A percentile compares a stretch with the other conserved stretches of the same genome.
phyloP scores from a whole-genome alignment of 2,329 filamentous ascomycete species.

The Scleromitrula shiraiana region DNA sequence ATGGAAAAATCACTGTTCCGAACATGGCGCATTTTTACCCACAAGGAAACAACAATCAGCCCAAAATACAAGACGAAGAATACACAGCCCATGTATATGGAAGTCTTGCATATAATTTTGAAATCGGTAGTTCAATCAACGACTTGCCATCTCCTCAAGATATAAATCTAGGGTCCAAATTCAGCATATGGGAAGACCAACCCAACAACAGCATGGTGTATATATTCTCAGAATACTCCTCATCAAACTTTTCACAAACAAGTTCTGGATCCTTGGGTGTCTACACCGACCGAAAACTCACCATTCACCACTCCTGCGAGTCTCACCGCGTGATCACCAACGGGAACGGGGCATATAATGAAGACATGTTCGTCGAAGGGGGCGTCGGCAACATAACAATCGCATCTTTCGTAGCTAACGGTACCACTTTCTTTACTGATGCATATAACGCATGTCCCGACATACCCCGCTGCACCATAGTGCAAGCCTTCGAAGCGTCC shows the following conservation, averaged over 20 bases:
- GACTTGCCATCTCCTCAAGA: not conserved
- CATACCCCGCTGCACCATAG: slow-evolving; percentile 19
- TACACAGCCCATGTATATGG: slow-evolving; percentile 39
- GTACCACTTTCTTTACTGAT: slow-evolving; percentile 34
- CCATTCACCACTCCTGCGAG: slow-evolving; percentile 26
- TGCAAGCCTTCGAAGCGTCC: slow-evolving; percentile 35
- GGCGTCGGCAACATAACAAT: slow-evolving; percentile 20
- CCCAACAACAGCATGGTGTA: not conserved
- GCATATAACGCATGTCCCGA: slow-evolving; percentile 13
- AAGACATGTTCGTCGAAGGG: slow-evolving; percentile 25
- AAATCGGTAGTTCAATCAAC: slow-evolving; percentile 13
- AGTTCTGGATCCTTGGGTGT: slow-evolving; percentile 19
- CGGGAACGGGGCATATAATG: slow-evolving; percentile 26
- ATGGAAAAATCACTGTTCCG: slow-evolving; percentile 32
- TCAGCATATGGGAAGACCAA: not conserved
- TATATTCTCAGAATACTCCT: slow-evolving; percentile 32
- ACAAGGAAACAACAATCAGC: slow-evolving; percentile 20
- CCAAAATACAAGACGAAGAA: slow-evolving; percentile 29
- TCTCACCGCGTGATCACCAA: slow-evolving; percentile 28
- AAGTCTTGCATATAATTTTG: slow-evolving; percentile 30
- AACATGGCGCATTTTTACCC: slow-evolving; percentile 32
- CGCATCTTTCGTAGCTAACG: slow-evolving; percentile 24
- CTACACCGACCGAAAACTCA: slow-evolving; percentile 31
- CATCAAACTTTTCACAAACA: not conserved
- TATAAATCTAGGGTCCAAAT: not conserved